Percentiles rank a stretch among this genome's conserved stretches.
Evolutionary conservation across 2,329 filamentous ascomycete genomes (phyloP).

Genomic region (Botryotinia narcissicola): DNA sequence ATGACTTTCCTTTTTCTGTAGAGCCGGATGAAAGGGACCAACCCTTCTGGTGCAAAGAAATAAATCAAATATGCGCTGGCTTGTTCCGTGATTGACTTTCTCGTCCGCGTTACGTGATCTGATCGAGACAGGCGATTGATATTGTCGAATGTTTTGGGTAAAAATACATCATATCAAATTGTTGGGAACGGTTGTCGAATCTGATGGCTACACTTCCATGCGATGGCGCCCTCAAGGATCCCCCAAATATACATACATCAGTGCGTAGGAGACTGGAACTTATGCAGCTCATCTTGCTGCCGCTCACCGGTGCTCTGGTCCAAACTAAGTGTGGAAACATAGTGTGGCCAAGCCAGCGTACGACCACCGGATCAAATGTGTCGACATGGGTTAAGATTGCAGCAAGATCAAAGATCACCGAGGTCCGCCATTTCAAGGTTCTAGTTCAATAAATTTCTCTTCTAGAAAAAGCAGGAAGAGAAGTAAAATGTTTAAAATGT

Average conservation of each 20-base stretch:
- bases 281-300: constrained; percentile 39
- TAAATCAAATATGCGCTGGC: constrained; percentile 10
- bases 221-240: constrained; percentile 26
- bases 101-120: constrained; percentile 27
- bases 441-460: constrained; percentile 16
- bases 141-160: constrained; percentile 9
- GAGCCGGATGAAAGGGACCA: constrained; percentile 19
- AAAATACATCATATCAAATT: constrained; percentile 9
- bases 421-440: constrained; percentile 16
- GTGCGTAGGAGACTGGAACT: constrained; percentile 30
- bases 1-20: constrained; percentile 24
- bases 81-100: neutral
- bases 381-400: constrained; percentile 17
- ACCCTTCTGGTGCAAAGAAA: neutral
- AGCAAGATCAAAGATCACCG: constrained; percentile 19
- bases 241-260: constrained; percentile 28
- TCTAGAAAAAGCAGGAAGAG: constrained; percentile 16
- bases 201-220: constrained; percentile 24
- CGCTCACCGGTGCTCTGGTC: constrained; percentile 33
- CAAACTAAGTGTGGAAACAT: constrained; percentile 22
- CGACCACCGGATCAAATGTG: constrained; percentile 19
- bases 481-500: neutral
- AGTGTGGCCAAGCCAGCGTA: constrained; percentile 21
- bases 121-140: constrained; percentile 12
- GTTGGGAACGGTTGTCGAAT: constrained; percentile 12